Evolutionary conservation across 345 rosid genomes (phyloP), one percentile per base, ranked within the genome.

Genomic region (Salix purpurea): DNA sequence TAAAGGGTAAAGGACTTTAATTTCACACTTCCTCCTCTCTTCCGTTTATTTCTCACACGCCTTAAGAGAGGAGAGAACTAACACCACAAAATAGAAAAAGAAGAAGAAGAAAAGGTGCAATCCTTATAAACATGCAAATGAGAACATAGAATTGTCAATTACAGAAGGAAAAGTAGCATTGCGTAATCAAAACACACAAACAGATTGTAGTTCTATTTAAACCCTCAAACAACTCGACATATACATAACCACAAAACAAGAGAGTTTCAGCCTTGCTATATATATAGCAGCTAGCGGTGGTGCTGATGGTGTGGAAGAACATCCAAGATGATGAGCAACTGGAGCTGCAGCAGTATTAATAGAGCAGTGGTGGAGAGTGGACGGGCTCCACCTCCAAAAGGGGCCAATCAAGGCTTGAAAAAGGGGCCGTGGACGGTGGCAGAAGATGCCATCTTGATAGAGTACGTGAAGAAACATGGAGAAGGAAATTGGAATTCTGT

Each of bases 401-500:
- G 77, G 70, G 52, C 1, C 19, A 30, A 28, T 24, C 75, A 77
- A 58, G 88, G 85, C 69, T 39, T 92, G 70, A 94, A 92, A 87
- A 94, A 91, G 79, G 98, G 98, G 34, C 98, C 97, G 18, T 94
- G 98, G 98, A 86, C 96, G 40, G 78, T 87, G 0, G 85, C 84
- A 5, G 98, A 94, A 80, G 98, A 94, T 72, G 90, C 85, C 44
- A 84, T 94, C 62, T 79, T 94, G 83, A 83, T 83, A 75, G 97
- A 89, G 60, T 89, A 92, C 78, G 97, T 94, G 75, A 87, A 75
- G 82, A 84, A 77, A 67, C 90, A 91, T 54, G 96, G 97, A 0
- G 97, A 94, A 82, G 94, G 96, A 52, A 89, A 91, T 8, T 94
- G 98, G 98, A 92, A 89, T 79, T 87, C 94, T 2, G 92, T 94